These are phyloP conservation scores for Cadophora sp. DNA, from an alignment of 2,329 filamentous ascomycete species.

Conservation along the genomic window DNA sequence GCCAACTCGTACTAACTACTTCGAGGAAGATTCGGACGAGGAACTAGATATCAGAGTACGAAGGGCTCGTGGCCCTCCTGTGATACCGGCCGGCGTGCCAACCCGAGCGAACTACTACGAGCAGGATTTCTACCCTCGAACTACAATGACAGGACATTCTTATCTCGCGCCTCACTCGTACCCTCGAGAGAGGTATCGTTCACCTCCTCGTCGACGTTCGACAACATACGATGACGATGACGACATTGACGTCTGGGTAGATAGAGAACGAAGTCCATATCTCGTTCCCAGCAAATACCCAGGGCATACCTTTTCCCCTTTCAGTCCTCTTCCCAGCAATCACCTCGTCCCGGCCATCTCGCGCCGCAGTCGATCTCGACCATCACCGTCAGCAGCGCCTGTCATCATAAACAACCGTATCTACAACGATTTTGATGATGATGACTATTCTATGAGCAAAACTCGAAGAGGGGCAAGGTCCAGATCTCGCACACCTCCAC, in stretches of 20 bases:
- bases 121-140: neutral
- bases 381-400: conserved; percentile 1
- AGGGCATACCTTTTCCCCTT: neutral
- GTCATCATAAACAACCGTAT: conserved; percentile 14
- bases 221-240: neutral
- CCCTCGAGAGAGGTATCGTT: neutral
- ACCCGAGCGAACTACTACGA: neutral
- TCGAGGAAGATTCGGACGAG: too few species aligned
- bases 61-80: neutral
- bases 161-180: neutral
- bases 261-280: neutral
- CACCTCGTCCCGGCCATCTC: neutral
- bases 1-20: neutral
- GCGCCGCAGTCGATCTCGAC: neutral
- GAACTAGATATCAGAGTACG: neutral
- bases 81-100: neutral
- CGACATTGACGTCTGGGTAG: neutral
- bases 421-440: neutral
- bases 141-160: neutral
- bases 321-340: neutral
- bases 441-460: neutral
- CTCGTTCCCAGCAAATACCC: neutral
- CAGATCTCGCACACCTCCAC: neutral
- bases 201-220: neutral
- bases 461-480: neutral